Conservation (phyloP, 2,329 filamentous ascomycete species). For the Fusarium pininemorale region DNA sequence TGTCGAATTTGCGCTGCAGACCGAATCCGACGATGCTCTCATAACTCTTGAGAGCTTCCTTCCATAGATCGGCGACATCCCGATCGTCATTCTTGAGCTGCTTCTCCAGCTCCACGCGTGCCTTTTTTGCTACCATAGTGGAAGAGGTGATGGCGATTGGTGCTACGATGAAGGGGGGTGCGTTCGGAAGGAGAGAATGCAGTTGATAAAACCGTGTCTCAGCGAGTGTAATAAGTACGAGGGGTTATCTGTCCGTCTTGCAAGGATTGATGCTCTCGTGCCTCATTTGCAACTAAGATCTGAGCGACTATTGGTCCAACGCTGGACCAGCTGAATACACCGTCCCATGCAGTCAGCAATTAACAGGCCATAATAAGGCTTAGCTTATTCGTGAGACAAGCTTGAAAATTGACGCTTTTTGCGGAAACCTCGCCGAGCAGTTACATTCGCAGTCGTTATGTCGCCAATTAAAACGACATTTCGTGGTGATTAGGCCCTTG, state of each 20-base stretch:
- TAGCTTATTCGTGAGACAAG: not conserved
- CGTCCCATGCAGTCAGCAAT: not conserved
- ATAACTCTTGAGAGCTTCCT: slow-evolving; percentile 46
- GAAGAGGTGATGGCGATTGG: too few species aligned
- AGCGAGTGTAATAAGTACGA: not conserved
- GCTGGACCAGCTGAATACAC: not conserved
- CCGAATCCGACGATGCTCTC: slow-evolving; percentile 47
- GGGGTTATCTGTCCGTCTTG: not conserved
- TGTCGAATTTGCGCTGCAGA: slow-evolving; percentile 43
- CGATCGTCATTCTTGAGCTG: slow-evolving; percentile 39
- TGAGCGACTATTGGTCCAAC: not conserved
- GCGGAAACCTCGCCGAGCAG: not conserved
- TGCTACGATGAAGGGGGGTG: too few species aligned
- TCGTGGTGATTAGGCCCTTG: too few species aligned
- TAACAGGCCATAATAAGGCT: not conserved
- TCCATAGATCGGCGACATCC: slow-evolving; percentile 47
- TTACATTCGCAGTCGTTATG: too few species aligned
- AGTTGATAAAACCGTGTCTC: too few species aligned
- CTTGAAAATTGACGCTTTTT: not conserved
- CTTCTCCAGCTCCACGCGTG: slow-evolving; percentile 1
- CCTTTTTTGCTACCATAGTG: not conserved
- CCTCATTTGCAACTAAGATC: not conserved
- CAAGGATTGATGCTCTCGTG: not conserved
- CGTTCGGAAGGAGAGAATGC: too few species aligned
- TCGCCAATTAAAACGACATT: too few species aligned